Conservation (phyloP, 345 rosid genomes). For the Eucalyptus microcorys region DNA sequence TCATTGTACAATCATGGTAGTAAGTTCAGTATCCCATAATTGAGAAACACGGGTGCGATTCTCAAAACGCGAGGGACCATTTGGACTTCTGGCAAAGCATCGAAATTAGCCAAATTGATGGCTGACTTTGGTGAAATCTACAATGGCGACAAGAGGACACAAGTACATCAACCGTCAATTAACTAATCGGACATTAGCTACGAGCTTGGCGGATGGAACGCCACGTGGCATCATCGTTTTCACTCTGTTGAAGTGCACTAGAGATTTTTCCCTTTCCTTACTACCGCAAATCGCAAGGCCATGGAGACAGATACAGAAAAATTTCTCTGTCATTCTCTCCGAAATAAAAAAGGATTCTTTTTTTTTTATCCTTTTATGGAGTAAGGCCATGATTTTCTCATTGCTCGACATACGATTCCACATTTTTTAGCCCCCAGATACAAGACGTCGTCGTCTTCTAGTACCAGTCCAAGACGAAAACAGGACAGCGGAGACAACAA, state of each 20-base stretch:
- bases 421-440: background rate
- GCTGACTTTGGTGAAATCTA: background rate
- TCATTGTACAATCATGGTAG: background rate
- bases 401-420: background rate
- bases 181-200: background rate
- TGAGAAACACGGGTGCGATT: background rate
- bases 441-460: background rate
- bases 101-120: background rate
- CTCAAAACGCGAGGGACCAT: background rate
- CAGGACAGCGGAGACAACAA: background rate
- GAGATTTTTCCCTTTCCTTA: background rate
- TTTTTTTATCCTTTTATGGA: background rate
- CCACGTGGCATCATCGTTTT: slow-evolving; percentile 40
- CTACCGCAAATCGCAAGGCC: background rate
- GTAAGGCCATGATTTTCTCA: background rate
- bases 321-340: background rate
- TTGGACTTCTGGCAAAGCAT: background rate
- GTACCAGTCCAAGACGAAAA: background rate
- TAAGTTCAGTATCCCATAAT: background rate
- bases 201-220: background rate
- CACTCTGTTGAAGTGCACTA: background rate
- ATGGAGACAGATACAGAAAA: background rate
- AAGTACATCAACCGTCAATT: background rate
- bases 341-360: background rate
- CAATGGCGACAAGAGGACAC: background rate